Conservation (phyloP, 352 stramenopile genomes). For the Albugo laibachii region DNA sequence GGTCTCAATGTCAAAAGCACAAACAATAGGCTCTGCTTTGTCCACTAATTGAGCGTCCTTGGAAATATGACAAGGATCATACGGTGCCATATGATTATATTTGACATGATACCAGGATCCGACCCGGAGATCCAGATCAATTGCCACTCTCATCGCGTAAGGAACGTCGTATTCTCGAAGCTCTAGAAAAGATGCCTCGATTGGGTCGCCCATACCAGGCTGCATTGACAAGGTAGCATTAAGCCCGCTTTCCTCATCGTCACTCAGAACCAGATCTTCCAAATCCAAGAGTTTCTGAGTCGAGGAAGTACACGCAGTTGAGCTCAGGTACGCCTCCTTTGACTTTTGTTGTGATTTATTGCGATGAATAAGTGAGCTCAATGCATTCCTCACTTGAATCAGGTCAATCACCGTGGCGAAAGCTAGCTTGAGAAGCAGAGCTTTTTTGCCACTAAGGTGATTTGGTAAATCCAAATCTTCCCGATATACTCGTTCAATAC, state of each 20-base stretch:
- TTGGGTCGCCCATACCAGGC: slow-evolving; percentile 16
- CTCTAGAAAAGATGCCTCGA: slow-evolving; percentile 67
- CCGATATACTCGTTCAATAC: slow-evolving; percentile 45
- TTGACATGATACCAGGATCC: slow-evolving; percentile 94
- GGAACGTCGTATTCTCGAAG: slow-evolving; percentile 97
- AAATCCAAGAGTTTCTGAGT: too few relatives aligned
- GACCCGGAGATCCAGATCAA: slow-evolving; percentile 91
- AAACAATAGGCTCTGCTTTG: slow-evolving; percentile 85
- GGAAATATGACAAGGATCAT: slow-evolving; percentile 22
- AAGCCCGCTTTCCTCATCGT: slow-evolving; percentile 11
- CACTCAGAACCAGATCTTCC: slow-evolving; percentile 17
- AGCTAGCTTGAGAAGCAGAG: slow-evolving; percentile 78
- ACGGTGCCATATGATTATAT: slow-evolving; percentile 44
- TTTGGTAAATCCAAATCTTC: slow-evolving; percentile 86
- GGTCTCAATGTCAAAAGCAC: slow-evolving; percentile 99
- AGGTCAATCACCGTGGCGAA: slow-evolving; percentile 69
- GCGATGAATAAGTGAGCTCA: slow-evolving; percentile 32
- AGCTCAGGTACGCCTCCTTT: slow-evolving; percentile 27
- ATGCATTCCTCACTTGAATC: slow-evolving; percentile 37
- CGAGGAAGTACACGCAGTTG: too few relatives aligned
- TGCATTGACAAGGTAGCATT: too few relatives aligned
- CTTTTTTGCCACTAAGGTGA: slow-evolving; percentile 73
- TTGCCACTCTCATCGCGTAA: slow-evolving; percentile 90
- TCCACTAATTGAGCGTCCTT: slow-evolving; percentile 78
- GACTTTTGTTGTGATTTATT: slow-evolving; percentile 44